Evolutionary conservation across 1,284 basidiomycete species (phyloP).

Genomic region (Trichosporon inkin): DNA sequence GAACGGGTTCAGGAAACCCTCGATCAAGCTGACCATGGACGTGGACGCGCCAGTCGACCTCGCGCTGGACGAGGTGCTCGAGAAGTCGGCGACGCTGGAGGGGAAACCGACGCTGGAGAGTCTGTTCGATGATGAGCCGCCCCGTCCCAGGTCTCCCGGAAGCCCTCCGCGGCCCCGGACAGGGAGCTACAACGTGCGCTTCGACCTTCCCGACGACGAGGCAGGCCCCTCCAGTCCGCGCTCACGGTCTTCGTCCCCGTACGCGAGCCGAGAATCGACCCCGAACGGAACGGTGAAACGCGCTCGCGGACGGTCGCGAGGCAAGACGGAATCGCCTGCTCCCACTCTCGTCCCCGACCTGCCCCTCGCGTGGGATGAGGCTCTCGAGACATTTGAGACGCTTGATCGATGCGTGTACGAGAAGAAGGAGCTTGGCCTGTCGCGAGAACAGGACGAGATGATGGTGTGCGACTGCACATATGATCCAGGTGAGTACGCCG

Average conservation of each 20-base stretch:
- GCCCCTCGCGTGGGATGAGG: conserved; percentile 68
- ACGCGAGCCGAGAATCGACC: background rate
- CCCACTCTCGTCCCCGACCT: conserved; percentile 66
- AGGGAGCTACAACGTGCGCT: background rate
- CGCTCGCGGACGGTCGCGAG: background rate
- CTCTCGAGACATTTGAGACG: conserved; percentile 68
- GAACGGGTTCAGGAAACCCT: too few relatives aligned
- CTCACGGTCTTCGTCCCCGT: background rate
- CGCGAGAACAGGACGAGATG: conserved; percentile 81
- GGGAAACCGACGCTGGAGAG: background rate
- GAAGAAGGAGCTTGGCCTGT: conserved; percentile 77
- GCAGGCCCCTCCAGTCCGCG: background rate
- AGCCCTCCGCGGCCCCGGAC: background rate
- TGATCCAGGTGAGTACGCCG: conserved; percentile 64
- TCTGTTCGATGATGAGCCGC: conserved; percentile 6
- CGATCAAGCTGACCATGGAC: background rate
- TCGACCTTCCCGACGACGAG: conserved; percentile 3
- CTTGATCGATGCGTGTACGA: conserved; percentile 81
- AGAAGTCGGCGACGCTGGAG: too few relatives aligned
- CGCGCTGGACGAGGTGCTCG: background rate
- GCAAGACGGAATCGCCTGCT: conserved; percentile 6
- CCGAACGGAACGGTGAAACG: background rate
- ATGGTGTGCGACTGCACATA: conserved; percentile 85
- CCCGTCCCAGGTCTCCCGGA: background rate
- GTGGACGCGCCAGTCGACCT: background rate